Evolutionary conservation across 768 basidiomycete genomes (phyloP).

Genomic region (Hypholoma sublateritium): DNA sequence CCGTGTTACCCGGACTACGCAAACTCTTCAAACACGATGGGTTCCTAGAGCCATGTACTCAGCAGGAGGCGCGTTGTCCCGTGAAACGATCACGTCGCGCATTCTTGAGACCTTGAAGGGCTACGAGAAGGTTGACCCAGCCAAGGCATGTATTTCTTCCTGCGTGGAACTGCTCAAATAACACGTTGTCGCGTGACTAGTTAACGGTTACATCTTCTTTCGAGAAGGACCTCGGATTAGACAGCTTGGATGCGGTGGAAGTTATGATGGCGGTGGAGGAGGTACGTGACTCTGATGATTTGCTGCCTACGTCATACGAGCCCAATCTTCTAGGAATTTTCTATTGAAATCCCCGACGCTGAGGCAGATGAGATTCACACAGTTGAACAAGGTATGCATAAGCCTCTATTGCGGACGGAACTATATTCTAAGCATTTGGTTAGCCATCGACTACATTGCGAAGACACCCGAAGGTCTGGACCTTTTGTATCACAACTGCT

Average conservation of each 20-base stretch:
- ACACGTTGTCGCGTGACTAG: conserved; percentile 36
- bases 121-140: conserved; percentile 83
- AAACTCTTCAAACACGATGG: conserved; percentile 34
- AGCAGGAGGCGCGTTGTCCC: conserved; percentile 62
- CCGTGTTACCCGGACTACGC: conserved; percentile 36
- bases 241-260: conserved; percentile 96
- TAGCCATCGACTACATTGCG: conserved; percentile 93
- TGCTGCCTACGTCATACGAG: conserved; percentile 1
- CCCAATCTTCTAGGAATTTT: conserved; percentile 72
- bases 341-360: conserved; percentile 95
- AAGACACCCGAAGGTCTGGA: conserved; percentile 84
- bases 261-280: conserved; percentile 99
- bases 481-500: conserved; percentile 10
- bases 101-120: conserved; percentile 83
- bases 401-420: not conserved
- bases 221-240: conserved; percentile 82
- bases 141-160: conserved; percentile 49
- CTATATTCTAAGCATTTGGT: conserved; percentile 18
- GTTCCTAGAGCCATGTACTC: conserved; percentile 58
- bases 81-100: conserved; percentile 68
- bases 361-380: conserved; percentile 95
- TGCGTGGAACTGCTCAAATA: not conserved
- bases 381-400: conserved; percentile 77
- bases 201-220: conserved; percentile 68
- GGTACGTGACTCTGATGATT: conserved; percentile 34